A percentile compares a stretch with the other conserved stretches of the same genome.
These are phyloP conservation scores for Pseudocercospora macadamiae DNA, from an alignment of 2,329 filamentous ascomycete species.

Conservation along the genomic window DNA sequence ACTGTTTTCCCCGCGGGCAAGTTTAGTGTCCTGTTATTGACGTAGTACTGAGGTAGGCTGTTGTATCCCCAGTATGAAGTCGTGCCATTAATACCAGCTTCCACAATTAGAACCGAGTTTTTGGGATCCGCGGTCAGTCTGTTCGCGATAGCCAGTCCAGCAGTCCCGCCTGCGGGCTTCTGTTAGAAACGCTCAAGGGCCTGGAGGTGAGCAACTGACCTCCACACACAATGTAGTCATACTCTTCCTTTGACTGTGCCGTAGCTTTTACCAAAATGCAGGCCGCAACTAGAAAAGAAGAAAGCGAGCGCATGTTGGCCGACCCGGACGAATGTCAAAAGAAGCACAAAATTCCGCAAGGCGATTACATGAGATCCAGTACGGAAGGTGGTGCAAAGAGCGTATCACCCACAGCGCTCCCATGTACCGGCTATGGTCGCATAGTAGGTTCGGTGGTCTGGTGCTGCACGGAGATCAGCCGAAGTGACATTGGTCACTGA, in stretches of 20 bases:
- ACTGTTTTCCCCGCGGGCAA: slow-evolving; percentile 20
- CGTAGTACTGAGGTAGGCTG: slow-evolving; percentile 13
- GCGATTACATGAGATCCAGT: no score
- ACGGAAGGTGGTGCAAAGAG: neutral
- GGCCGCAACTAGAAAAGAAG: neutral
- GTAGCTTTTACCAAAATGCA: neutral
- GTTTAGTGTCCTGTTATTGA: slow-evolving; percentile 8
- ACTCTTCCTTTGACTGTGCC: slow-evolving; percentile 12
- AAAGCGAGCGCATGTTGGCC: slow-evolving; percentile 3
- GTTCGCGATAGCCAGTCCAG: slow-evolving; percentile 35
- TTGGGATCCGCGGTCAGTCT: slow-evolving; percentile 31
- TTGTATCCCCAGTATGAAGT: slow-evolving; percentile 8
- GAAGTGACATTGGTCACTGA: neutral
- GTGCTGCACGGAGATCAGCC: neutral
- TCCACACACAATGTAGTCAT: slow-evolving; percentile 31
- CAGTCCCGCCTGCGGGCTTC: slow-evolving; percentile 22
- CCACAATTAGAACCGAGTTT: slow-evolving; percentile 35
- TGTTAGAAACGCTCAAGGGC: no score
- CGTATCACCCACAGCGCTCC: neutral
- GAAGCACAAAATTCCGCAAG: neutral
- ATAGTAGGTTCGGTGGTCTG: neutral
- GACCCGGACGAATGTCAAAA: neutral
- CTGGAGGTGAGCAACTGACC: no score
- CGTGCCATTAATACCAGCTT: slow-evolving; percentile 21
- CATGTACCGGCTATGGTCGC: neutral